phyloP scores from a whole-genome alignment of 2,329 filamentous ascomycete species.

The Aspergillus awamori region DNA sequence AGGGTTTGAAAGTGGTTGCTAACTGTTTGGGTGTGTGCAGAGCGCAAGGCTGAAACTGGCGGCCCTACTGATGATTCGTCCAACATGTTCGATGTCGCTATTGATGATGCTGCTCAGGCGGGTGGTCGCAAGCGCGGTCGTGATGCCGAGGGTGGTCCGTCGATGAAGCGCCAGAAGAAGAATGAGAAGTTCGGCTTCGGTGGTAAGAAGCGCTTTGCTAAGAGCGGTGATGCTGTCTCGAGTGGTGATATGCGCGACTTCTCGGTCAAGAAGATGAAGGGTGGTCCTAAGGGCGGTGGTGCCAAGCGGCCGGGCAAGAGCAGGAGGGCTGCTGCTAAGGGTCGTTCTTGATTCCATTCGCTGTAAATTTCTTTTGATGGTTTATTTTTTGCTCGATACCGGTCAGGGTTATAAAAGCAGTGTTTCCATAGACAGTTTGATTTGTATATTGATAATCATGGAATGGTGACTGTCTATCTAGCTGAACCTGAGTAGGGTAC shows the following conservation, averaged over 20 bases:
- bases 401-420: slow-evolving; percentile 11
- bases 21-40: slow-evolving; percentile 49
- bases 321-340: slow-evolving; percentile 45
- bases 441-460: slow-evolving; percentile 3
- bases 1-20: not conserved
- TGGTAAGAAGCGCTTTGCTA: slow-evolving; percentile 88
- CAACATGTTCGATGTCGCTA: slow-evolving; percentile 87
- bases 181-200: slow-evolving; percentile 94
- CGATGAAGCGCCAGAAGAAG: slow-evolving; percentile 83
- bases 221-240: slow-evolving; percentile 86
- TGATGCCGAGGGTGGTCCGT: slow-evolving; percentile 46
- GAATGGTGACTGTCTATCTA: slow-evolving; percentile 10
- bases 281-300: slow-evolving; percentile 46
- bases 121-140: slow-evolving; percentile 51
- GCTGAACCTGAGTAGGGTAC: too few relatives aligned
- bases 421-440: slow-evolving; percentile 1
- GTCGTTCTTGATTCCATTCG: slow-evolving; percentile 21
- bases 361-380: not conserved
- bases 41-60: slow-evolving; percentile 70
- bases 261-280: slow-evolving; percentile 84
- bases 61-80: slow-evolving; percentile 70
- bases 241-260: slow-evolving; percentile 80
- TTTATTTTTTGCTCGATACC: slow-evolving; percentile 12
- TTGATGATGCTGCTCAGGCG: slow-evolving; percentile 69
- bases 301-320: slow-evolving; percentile 56